phyloP scores from a whole-genome alignment of 2,329 filamentous ascomycete genomes.

The Cladophialophora bantiana region DNA sequence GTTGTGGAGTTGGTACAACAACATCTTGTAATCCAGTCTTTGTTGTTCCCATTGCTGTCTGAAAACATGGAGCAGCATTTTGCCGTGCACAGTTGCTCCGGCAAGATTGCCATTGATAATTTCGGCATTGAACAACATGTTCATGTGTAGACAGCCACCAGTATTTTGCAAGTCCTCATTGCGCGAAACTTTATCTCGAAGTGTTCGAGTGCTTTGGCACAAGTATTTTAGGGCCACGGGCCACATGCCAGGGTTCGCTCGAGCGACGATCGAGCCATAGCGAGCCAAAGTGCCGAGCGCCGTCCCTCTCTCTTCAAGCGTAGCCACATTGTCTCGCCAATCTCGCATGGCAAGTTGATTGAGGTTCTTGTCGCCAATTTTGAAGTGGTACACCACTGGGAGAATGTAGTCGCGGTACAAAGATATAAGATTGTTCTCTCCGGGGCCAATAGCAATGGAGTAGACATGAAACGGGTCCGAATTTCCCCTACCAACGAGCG shows the following conservation, averaged over 20 bases:
- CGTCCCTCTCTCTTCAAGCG: constrained; percentile 2
- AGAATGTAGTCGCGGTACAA: constrained; percentile 25
- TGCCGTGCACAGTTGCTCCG: constrained; percentile 18
- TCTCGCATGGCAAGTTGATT: constrained; percentile 13
- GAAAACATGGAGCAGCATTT: constrained; percentile 20
- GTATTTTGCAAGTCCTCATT: constrained; percentile 1
- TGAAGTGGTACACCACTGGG: constrained; percentile 8
- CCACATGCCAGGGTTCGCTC: not conserved
- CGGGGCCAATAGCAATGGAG: constrained; percentile 15
- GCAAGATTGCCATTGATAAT: constrained; percentile 16
- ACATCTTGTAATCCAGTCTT: constrained; percentile 24
- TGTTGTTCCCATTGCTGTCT: constrained; percentile 6
- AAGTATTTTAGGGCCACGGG: not conserved
- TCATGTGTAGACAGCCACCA: constrained; percentile 11
- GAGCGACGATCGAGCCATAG: constrained; percentile 2
- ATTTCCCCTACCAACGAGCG: constrained; percentile 23
- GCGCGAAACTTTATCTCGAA: constrained; percentile 1
- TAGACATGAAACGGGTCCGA: constrained; percentile 25
- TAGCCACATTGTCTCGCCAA: constrained; percentile 13
- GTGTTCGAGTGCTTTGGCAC: constrained; percentile 7
- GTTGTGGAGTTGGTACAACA: constrained; percentile 24
- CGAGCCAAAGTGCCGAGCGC: constrained; percentile 13
- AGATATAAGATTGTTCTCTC: constrained; percentile 21
- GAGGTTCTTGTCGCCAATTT: constrained; percentile 11
- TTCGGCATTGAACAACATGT: constrained; percentile 14